Conservation (phyloP, 495 filamentous ascomycete genomes). For the Penicillium arizonense region DNA sequence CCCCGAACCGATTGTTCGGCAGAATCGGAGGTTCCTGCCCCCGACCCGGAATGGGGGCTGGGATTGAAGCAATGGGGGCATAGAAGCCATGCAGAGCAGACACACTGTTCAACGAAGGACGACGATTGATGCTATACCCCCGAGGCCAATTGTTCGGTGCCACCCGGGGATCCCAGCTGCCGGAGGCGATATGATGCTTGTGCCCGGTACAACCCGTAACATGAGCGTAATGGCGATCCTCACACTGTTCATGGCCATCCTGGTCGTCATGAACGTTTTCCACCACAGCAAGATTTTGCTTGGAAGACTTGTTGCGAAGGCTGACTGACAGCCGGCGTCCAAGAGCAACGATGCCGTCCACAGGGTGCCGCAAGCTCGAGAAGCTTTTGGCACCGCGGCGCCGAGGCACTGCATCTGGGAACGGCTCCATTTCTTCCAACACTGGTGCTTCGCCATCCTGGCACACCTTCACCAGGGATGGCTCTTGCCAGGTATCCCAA, state of each 20-base stretch:
- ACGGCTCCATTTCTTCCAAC: conserved; percentile 38
- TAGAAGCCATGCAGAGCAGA: conserved; percentile 39
- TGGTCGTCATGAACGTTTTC: conserved; percentile 12
- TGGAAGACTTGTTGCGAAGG: conserved; percentile 41
- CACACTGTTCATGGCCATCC: conserved; percentile 4
- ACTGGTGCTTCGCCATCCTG: conserved; percentile 27
- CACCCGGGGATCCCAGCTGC: conserved; percentile 21
- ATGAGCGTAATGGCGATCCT: conserved; percentile 10
- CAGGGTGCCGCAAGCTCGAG: conserved; percentile 43
- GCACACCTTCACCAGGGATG: conserved; percentile 25
- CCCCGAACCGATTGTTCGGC: conserved; percentile 48
- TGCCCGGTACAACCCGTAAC: conserved; percentile 9
- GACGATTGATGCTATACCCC: conserved; percentile 35
- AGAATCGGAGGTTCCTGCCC: conserved; percentile 41
- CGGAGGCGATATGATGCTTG: conserved; percentile 18
- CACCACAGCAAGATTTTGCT: conserved; percentile 23
- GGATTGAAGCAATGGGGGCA: conserved; percentile 30
- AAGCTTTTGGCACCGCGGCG: conserved; percentile 45
- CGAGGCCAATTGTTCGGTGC: conserved; percentile 22
- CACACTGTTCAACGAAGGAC: conserved; percentile 39
- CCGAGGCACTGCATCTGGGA: conserved; percentile 33
- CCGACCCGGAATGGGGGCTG: conserved; percentile 37
- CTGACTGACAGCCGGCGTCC: conserved; percentile 46
- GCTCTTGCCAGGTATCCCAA: conserved; percentile 29
- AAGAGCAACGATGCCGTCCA: conserved; percentile 45